phyloP scores from a whole-genome alignment of 805 yeast genomes.

The Myxozyma mucilagina region DNA sequence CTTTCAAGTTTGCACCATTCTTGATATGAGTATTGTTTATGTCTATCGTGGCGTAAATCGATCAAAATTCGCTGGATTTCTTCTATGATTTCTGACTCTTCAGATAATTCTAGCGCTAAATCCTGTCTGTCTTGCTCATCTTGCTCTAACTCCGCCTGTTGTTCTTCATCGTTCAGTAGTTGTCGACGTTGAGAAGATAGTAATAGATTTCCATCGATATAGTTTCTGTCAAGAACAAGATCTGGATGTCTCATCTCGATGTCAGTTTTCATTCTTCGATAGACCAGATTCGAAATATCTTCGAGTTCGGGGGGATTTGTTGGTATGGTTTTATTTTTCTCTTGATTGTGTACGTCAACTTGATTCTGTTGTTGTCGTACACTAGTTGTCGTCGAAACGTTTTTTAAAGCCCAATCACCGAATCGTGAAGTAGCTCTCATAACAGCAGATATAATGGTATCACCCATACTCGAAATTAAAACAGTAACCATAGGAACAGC shows the following conservation, averaged over 20 bases:
- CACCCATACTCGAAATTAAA: slow-evolving; percentile 70
- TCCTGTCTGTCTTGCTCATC: neutral
- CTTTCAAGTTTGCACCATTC: slow-evolving; percentile 53
- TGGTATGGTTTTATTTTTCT: neutral
- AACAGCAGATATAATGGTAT: slow-evolving; percentile 42
- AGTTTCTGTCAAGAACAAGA: neutral
- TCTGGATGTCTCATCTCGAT: neutral
- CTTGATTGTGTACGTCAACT: too few species aligned
- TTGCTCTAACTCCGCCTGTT: neutral
- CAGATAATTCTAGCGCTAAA: neutral
- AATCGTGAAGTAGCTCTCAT: neutral
- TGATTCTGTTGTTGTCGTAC: too few species aligned
- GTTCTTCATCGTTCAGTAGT: too few species aligned
- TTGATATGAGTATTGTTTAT: slow-evolving; percentile 48
- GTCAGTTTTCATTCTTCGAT: slow-evolving; percentile 8
- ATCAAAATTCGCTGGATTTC: slow-evolving; percentile 13
- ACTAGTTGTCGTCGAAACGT: neutral
- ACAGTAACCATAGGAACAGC: slow-evolving; percentile 90
- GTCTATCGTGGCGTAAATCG: slow-evolving; percentile 37
- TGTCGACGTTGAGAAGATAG: neutral
- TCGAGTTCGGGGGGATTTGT: neutral
- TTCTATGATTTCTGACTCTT: slow-evolving; percentile 1
- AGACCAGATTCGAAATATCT: neutral
- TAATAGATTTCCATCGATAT: neutral
- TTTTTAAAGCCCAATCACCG: slow-evolving; percentile 8